These are phyloP conservation scores for Sporobolomyces phaffii DNA, from an alignment of 768 basidiomycete species.

Conservation along the genomic window DNA sequence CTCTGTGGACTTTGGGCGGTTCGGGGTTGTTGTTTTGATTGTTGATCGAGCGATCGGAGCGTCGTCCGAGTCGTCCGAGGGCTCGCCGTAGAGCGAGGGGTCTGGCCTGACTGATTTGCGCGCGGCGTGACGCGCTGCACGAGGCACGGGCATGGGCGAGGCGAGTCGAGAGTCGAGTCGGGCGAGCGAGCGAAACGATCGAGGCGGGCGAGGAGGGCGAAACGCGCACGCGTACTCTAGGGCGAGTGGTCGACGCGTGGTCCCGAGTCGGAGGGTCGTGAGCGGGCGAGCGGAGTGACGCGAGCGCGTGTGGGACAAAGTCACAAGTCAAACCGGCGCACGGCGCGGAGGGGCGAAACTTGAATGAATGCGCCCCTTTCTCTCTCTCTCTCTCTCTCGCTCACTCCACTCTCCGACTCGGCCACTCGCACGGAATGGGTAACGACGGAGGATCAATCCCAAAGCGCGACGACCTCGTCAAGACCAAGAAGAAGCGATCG, in stretches of 20 bases:
- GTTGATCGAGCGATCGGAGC: constrained; percentile 17
- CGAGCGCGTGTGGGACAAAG: background rate
- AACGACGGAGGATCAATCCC: constrained; percentile 48
- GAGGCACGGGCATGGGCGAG: constrained; percentile 17
- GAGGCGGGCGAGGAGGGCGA: background rate
- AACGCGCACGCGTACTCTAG: background rate
- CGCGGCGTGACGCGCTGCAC: background rate
- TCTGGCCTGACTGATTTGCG: constrained; percentile 27
- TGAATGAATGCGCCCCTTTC: too few species aligned
- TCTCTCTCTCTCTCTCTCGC: background rate
- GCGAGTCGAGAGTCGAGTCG: background rate
- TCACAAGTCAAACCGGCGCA: too few species aligned
- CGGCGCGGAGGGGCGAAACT: too few species aligned
- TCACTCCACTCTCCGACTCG: background rate
- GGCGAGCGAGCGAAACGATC: background rate
- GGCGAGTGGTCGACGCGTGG: background rate
- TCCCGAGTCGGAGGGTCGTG: too few species aligned
- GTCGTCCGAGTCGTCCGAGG: constrained; percentile 19
- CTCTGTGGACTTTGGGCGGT: background rate
- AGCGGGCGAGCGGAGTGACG: background rate
- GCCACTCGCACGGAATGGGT: constrained; percentile 29
- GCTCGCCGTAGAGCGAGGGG: constrained; percentile 19
- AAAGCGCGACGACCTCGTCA: constrained; percentile 48
- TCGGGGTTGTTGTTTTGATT: constrained; percentile 16
- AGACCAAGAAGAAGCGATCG: constrained; percentile 57